Conservation (phyloP, 148 eudicot genomes). For the Diospyros lotus region DNA sequence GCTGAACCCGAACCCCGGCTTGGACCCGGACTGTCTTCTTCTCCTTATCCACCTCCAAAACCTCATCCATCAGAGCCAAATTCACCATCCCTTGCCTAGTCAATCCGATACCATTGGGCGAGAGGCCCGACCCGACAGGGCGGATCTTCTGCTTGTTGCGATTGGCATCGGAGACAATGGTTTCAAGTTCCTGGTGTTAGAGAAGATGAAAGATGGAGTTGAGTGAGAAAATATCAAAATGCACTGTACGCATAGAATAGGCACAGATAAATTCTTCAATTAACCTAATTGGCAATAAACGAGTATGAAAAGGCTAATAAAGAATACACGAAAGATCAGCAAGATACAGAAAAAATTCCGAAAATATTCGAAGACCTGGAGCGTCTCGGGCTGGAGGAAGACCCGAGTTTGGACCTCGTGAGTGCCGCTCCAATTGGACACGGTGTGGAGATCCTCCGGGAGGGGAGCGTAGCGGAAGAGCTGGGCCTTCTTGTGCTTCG, state of each 20-base stretch:
- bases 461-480: slow-evolving; percentile 83
- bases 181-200: slow-evolving; percentile 47
- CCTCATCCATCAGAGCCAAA: slow-evolving; percentile 77
- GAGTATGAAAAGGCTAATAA: slow-evolving; percentile 56
- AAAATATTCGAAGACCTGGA: background rate
- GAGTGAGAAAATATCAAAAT: too few relatives aligned
- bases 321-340: too few relatives aligned
- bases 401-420: slow-evolving; percentile 72
- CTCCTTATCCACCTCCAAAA: slow-evolving; percentile 74
- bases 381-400: slow-evolving; percentile 65
- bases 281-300: slow-evolving; percentile 46
- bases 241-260: too few relatives aligned
- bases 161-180: slow-evolving; percentile 39
- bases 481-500: slow-evolving; percentile 83
- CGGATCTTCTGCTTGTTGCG: slow-evolving; percentile 57
- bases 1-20: slow-evolving; percentile 85
- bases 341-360: too few relatives aligned
- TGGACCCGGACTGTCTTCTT: slow-evolving; percentile 73
- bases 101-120: slow-evolving; percentile 90
- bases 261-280: too few relatives aligned
- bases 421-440: slow-evolving; percentile 91
- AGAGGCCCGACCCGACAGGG: slow-evolving; percentile 82
- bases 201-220: slow-evolving; percentile 62
- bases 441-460: slow-evolving; percentile 76
- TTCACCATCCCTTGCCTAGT: slow-evolving; percentile 89